phyloP scores from a whole-genome alignment of 2,329 filamentous ascomycete genomes.

The Sarocladium brachiariae region DNA sequence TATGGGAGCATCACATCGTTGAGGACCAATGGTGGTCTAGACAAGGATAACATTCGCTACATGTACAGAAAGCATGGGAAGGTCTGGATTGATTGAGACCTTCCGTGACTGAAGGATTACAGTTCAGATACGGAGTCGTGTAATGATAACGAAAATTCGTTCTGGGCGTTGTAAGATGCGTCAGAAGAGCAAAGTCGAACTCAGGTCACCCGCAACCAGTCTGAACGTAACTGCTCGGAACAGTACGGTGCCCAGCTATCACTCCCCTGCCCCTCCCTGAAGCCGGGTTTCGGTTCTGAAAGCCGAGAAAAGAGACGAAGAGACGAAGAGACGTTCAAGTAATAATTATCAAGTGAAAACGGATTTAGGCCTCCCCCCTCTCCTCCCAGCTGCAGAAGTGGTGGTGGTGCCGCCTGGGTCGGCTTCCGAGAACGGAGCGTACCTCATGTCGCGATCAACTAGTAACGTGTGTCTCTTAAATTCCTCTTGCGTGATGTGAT shows the following conservation, averaged over 20 bases:
- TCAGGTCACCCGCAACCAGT: no score
- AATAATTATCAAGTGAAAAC: background rate
- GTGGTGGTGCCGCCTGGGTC: background rate
- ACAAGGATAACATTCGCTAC: background rate
- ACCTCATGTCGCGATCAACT: background rate
- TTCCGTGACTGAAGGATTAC: background rate
- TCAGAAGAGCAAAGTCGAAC: no score
- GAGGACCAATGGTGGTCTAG: background rate
- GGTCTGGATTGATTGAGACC: background rate
- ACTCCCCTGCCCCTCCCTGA: no score
- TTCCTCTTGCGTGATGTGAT: constrained; percentile 1
- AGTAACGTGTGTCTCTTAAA: no score
- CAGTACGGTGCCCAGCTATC: no score
- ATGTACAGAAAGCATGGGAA: background rate
- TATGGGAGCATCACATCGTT: background rate
- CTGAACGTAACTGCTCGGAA: no score
- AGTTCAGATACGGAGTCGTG: background rate
- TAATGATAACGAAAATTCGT: constrained; percentile 8
- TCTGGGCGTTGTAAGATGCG: no score
- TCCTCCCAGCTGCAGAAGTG: no score
- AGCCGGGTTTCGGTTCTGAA: no score
- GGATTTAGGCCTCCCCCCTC: no score
- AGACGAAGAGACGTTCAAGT: background rate
- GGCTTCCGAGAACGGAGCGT: constrained; percentile 7
- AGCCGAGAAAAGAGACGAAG: no score